These are phyloP conservation scores for Rhinocladiella similis DNA, from an alignment of 2,329 filamentous ascomycete species.

Conservation along the genomic window DNA sequence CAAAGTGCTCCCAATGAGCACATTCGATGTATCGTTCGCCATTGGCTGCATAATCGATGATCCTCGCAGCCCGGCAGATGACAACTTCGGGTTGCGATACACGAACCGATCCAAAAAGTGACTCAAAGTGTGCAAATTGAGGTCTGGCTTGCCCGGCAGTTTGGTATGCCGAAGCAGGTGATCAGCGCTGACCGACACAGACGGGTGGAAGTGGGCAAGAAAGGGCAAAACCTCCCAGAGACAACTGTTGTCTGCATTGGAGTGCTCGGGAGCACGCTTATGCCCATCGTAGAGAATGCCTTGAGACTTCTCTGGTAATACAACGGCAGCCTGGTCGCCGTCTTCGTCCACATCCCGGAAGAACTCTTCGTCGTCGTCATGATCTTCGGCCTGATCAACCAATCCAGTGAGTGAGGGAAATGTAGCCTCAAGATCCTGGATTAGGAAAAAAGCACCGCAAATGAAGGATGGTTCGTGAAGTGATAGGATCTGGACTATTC, in stretches of 20 bases:
- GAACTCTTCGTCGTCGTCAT: constrained; percentile 71
- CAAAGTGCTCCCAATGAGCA: constrained; percentile 62
- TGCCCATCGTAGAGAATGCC: constrained; percentile 71
- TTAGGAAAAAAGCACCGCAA: constrained; percentile 87
- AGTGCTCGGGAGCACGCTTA: constrained; percentile 88
- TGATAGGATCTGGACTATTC: constrained; percentile 81
- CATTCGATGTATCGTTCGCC: constrained; percentile 59
- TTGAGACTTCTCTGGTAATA: constrained; percentile 34
- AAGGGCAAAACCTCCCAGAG: constrained; percentile 86
- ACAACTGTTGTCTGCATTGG: constrained; percentile 89
- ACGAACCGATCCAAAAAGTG: constrained; percentile 98
- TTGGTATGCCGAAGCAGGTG: constrained; percentile 68
- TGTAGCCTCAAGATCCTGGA: constrained; percentile 74
- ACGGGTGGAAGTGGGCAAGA: constrained; percentile 84
- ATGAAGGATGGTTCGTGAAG: constrained; percentile 91
- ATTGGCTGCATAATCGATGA: constrained; percentile 97
- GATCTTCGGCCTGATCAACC: constrained; percentile 76
- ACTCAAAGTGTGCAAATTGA: constrained; percentile 85
- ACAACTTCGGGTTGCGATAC: constrained; percentile 84
- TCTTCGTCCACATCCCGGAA: constrained; percentile 66
- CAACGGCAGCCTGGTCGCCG: constrained; percentile 22
- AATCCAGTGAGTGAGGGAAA: constrained; percentile 81
- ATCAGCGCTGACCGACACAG: constrained; percentile 79
- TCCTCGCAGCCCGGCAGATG: constrained; percentile 65
- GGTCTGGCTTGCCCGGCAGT: constrained; percentile 83